Base-by-base conservation (phyloP, 345 rosid species). In the Aegle marmelos region DNA sequence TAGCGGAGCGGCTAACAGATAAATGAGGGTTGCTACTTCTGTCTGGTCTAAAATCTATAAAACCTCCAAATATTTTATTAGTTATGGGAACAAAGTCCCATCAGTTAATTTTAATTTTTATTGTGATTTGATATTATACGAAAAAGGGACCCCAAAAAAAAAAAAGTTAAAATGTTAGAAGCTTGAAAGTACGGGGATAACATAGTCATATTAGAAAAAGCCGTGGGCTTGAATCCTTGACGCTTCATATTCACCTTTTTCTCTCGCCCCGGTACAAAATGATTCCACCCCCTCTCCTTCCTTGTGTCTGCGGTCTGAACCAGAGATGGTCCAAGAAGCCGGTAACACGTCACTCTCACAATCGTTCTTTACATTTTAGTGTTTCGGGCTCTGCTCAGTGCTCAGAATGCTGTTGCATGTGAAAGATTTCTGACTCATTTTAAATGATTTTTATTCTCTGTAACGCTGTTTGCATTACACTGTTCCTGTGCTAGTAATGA, bases 341-440 rank as follows among this genome's bases (percentile, higher is more conserved):
- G 79, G 80, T 80, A 74, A 80, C 56, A 57, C 54, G 36, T 86
- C 82, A 19, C 73, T 86, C 56, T 82, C 77, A 25, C 68, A 3
- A 13, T 45, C 50, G 14, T 45, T 45, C 50, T 53, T 31, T 27
- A 6, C 60, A 21, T 5, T 39, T 56, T 48, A n/a, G 19, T 22
- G 57, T 72, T 73, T 82, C 17, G 75, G 60, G 30, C 53, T 73
- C 56, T 27, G 67, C 0, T 41, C 84, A 59, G 34, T 39, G 76
- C 72, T 75, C 66, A 50, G 75, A 28, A 11, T 53, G 17, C 65
- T 50, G 41, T 76, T 21, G 77, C 59, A 28, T 27, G 68, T 60
- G 76, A 41, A 39, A 25, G 73, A 70, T 68, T n/a, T 68, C 71
- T 11, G 71, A 68, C 71, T 68, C 54, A 39, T 68, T 68, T 68